A percentile compares a stretch with the other conserved stretches of the same genome.
Conservation (phyloP, 352 stramenopile genomes). For the Phytophthora cryptogea region DNA sequence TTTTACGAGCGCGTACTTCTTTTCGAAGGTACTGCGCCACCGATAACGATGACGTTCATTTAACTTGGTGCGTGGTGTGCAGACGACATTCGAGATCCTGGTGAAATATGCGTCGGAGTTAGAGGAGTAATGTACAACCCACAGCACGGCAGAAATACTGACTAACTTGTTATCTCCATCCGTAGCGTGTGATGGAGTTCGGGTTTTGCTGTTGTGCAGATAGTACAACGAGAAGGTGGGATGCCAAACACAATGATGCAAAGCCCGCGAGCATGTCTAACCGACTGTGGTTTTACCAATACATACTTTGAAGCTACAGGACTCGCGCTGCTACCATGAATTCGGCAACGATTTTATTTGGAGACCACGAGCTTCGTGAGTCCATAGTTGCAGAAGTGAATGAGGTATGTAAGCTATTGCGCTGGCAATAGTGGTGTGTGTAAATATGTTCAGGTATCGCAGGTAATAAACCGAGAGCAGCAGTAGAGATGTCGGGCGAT, state of each 20-base stretch:
- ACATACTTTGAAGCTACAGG: constrained; percentile 50
- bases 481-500: constrained; percentile 46
- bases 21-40: constrained; percentile 52
- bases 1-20: constrained; percentile 64
- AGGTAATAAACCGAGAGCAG: constrained; percentile 7
- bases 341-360: constrained; percentile 59
- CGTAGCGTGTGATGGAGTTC: constrained; percentile 66
- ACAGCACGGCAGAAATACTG: background rate
- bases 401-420: constrained; percentile 27
- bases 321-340: constrained; percentile 72
- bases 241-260: background rate
- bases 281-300: background rate
- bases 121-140: constrained; percentile 40
- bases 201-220: constrained; percentile 68
- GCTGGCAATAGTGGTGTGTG: background rate
- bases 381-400: constrained; percentile 39
- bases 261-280: background rate
- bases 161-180: constrained; percentile 4
- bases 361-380: constrained; percentile 54
- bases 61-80: background rate
- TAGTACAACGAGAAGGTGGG: constrained; percentile 70
- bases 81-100: constrained; percentile 71
- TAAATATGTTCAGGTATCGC: constrained; percentile 10
- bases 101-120: constrained; percentile 65
- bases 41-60: too few species aligned